Evolutionary conservation across 2,329 filamentous ascomycete species (phyloP).

Genomic region (Cercospora zeina): DNA sequence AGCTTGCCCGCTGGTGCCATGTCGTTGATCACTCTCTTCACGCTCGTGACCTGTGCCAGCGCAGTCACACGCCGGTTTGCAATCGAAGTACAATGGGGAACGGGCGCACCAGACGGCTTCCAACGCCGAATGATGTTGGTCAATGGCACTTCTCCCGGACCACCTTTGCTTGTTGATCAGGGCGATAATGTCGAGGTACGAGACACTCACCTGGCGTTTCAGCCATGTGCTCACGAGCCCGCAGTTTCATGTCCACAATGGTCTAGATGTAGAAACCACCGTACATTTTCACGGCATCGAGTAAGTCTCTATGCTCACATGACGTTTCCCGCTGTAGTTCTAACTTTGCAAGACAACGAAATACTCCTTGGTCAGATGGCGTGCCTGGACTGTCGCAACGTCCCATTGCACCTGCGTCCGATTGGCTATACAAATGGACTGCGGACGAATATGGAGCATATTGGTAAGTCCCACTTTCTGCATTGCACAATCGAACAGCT

Average conservation of each 20-base stretch:
- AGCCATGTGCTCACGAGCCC: neutral
- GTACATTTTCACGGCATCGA: slow-evolving; percentile 31
- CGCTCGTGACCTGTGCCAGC: slow-evolving; percentile 6
- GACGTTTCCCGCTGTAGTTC: neutral
- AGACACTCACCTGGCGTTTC: neutral
- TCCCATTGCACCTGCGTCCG: slow-evolving; percentile 25
- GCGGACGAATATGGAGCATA: slow-evolving; percentile 24
- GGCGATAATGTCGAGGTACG: slow-evolving; percentile 26
- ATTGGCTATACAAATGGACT: slow-evolving; percentile 25
- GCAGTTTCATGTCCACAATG: slow-evolving; percentile 25
- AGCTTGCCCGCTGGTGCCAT: slow-evolving; percentile 8
- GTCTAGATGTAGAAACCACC: slow-evolving; percentile 21
- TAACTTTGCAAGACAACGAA: slow-evolving; percentile 14
- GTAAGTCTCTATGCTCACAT: neutral
- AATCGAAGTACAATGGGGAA: slow-evolving; percentile 18
- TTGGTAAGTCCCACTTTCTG: slow-evolving; percentile 14
- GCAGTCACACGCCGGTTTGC: slow-evolving; percentile 19
- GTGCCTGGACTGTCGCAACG: slow-evolving; percentile 28
- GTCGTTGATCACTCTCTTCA: slow-evolving; percentile 16
- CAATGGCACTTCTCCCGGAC: slow-evolving; percentile 25
- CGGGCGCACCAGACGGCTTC: slow-evolving; percentile 25
- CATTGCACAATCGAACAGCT: neutral
- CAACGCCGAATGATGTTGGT: slow-evolving; percentile 21
- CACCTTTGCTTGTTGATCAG: slow-evolving; percentile 22
- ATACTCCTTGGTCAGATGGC: slow-evolving; percentile 31